Base-by-base conservation (phyloP, 2,329 filamentous ascomycete genomes). In the Talaromyces pinophilus region DNA sequence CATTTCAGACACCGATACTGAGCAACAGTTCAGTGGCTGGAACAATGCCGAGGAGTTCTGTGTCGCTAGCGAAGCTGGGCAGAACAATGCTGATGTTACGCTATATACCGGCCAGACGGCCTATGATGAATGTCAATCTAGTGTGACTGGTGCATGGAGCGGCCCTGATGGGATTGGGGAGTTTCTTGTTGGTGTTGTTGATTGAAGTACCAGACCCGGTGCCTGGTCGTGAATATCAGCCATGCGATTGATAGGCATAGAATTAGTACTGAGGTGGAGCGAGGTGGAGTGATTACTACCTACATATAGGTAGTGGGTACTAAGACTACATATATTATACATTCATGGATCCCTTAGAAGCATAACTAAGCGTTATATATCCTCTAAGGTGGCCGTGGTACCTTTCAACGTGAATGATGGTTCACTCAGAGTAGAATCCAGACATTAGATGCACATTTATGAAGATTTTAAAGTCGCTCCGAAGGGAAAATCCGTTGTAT, bases 161-260 rank as follows among this genome's bases (percentile, higher is more conserved):
- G 10, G 10, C 13, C 22, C n/a, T 3, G 44, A 46, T 25, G 48
- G 48, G 2, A 3, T 25, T 52, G 48, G 10, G 2, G 3, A 17
- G 48, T 25, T 52, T 52, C 48, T 52, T 28, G 48, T 30, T 25
- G 48, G 48, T 28, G 48, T 52, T 52, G 48, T 52, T 25, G 48
- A 22, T 17, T 38, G 33, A 19, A 13, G 28, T 17, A 42, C 35
- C 25, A 25, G 25, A 25, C 25, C 11, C 13, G 4, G 35, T 33
- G 30, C 7, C 30, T 10, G 7, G 40, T 42, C 40, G 8, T 42
- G 40, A 42, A 42, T 42, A 42, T n/a, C 40, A 40, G 40, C 15
- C 35, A 38, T 38, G 35, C 35, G 35, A 25, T 25, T 25, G 25
- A 38, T 38, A 38, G 35, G 11, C 11, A 38, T 38, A 38, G 35